Base-by-base conservation (phyloP, 176 grass and related monocot genomes). In the Phyllostachys edulis region DNA sequence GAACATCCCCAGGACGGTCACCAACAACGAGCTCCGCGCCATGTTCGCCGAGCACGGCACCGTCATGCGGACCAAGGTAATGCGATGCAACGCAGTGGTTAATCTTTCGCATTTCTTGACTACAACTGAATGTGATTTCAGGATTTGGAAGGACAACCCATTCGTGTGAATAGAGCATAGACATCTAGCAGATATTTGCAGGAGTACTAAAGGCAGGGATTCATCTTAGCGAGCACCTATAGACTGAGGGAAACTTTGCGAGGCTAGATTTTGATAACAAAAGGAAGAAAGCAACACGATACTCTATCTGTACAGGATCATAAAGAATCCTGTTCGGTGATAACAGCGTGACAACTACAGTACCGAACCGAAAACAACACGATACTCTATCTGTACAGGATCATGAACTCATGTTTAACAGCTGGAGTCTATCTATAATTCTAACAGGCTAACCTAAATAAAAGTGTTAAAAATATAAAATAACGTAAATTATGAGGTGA, bases 121-220 rank as follows among this genome's bases (percentile, higher is more conserved):
- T 29, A 29, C 29, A 29, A 29, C 29, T 29, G 29, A 29, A 29
- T 29, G 24, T 65, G 61, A 7, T 88, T 90, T 94, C 89, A 98
- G 96, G 71, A 90, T 67, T 91, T 98, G 93, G 96, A 98, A 89
- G 96, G 96, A 73, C 96, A 98, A 85, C 90, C 89, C n/a, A n/a
- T n/a, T n/a, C n/a, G n/a, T n/a, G n/a, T n/a, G n/a, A n/a, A n/a
- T n/a, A 42, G 71, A 93, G 89, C 91, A 51, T 98, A 89, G 91
- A 17, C 57, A 41, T 76, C 42, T 67, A 79, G 47, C 73, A 61
- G 38, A 83, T 73, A 73, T 61, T 79, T 86, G 50, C 45, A 13
- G 27, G 52, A 26, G 1, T 38, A 36, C 13, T 10, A 57, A 51
- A 78, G 72, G 7, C 21, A 67, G n/a, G 72, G 45, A 63, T 71